Evolutionary conservation across 768 basidiomycete species (phyloP).

Genomic region (Mycena metata): DNA sequence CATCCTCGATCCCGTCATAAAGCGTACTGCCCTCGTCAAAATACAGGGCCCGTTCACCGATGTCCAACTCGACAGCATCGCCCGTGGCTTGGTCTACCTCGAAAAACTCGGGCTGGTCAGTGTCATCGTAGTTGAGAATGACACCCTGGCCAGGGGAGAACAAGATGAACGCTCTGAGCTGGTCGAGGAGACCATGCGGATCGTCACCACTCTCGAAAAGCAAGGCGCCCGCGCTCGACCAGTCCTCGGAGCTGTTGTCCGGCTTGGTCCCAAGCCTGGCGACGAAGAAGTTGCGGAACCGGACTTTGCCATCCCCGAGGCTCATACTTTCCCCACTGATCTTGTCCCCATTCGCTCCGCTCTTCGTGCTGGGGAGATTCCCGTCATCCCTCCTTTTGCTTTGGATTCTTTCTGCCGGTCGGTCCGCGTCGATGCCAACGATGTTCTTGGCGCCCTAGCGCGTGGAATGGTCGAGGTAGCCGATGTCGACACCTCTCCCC

Average conservation of each 20-base stretch:
- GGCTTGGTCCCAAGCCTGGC: constrained; percentile 82
- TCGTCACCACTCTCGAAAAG: constrained; percentile 84
- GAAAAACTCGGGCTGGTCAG: constrained; percentile 96
- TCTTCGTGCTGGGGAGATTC: constrained; percentile 94
- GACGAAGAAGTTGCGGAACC: constrained; percentile 49
- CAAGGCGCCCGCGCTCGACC: constrained; percentile 92
- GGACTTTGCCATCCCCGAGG: constrained; percentile 69
- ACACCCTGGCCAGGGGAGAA: constrained; percentile 76
- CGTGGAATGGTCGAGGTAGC: constrained; percentile 83
- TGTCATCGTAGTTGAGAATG: constrained; percentile 95
- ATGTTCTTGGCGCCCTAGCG: constrained; percentile 89
- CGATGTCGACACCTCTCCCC: constrained; percentile 47
- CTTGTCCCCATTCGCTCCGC: constrained; percentile 90
- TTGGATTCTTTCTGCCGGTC: constrained; percentile 92
- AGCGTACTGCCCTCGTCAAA: constrained; percentile 95
- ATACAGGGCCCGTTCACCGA: constrained; percentile 96
- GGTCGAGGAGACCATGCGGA: constrained; percentile 86
- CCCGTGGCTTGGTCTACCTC: constrained; percentile 93
- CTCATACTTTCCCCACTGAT: constrained; percentile 85
- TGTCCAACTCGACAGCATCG: constrained; percentile 93
- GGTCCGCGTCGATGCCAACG: constrained; percentile 87
- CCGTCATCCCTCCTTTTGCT: constrained; percentile 93
- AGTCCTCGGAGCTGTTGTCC: constrained; percentile 86
- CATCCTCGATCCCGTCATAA: constrained; percentile 86
- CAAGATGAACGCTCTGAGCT: constrained; percentile 76